These are phyloP conservation scores for Talaromyces sp. DNA, from an alignment of 2,329 filamentous ascomycete genomes.

Conservation along the genomic window DNA sequence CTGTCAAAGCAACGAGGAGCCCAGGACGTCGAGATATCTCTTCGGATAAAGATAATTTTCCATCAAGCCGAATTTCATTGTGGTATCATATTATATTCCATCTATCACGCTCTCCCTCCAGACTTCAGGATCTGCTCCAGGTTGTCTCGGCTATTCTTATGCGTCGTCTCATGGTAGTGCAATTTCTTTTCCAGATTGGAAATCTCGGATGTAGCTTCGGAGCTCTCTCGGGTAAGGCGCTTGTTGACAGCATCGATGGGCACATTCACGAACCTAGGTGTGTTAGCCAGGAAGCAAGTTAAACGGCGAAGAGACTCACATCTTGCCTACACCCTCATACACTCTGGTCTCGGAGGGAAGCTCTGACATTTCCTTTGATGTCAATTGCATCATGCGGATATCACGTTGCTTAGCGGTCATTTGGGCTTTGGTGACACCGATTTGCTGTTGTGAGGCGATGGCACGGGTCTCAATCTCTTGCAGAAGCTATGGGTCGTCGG, in stretches of 20 bases:
- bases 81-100: not conserved
- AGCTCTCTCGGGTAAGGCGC: constrained; percentile 74
- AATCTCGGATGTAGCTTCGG: constrained; percentile 75
- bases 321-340: constrained; percentile 96
- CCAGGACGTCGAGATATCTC: no score
- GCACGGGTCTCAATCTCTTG: constrained; percentile 94
- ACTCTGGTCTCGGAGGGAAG: constrained; percentile 76
- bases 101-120: constrained; percentile 41
- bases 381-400: constrained; percentile 84
- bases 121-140: constrained; percentile 82
- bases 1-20: not conserved
- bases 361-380: constrained; percentile 76
- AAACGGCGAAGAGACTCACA: constrained; percentile 61
- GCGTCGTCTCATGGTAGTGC: constrained; percentile 90
- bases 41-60: no score
- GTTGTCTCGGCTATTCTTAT: constrained; percentile 89
- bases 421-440: constrained; percentile 80
- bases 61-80: not conserved
- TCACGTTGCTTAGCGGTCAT: constrained; percentile 85
- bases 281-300: constrained; percentile 3
- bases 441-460: constrained; percentile 85
- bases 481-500: constrained; percentile 65
- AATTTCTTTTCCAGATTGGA: constrained; percentile 83
- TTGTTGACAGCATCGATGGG: constrained; percentile 72
- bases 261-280: constrained; percentile 78